Evolutionary conservation across 495 filamentous ascomycete genomes (phyloP).

Genomic region (Ascodesmis nigricans): DNA sequence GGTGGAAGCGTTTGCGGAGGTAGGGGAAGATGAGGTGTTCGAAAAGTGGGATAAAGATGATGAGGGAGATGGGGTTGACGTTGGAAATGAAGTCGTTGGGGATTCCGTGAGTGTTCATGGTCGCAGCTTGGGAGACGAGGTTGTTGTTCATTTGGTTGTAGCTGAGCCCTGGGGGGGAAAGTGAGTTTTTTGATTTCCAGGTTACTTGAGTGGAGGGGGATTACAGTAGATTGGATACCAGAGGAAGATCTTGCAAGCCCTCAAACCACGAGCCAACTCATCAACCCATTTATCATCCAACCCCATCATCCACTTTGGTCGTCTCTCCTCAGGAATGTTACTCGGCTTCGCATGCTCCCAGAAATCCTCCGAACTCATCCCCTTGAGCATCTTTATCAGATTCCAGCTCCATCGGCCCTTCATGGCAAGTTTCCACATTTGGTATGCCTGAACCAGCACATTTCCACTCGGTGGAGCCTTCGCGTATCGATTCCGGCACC

Average conservation of each 20-base stretch:
- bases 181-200: not conserved
- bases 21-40: constrained; percentile 46
- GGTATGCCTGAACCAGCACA: constrained; percentile 36
- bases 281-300: constrained; percentile 59
- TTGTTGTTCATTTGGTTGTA: constrained; percentile 37
- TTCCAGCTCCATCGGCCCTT: constrained; percentile 40
- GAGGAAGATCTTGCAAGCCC: constrained; percentile 45
- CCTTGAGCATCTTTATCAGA: no score
- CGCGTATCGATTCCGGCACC: constrained; percentile 38
- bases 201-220: not conserved
- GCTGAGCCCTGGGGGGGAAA: constrained; percentile 20
- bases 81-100: constrained; percentile 54
- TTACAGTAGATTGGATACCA: constrained; percentile 35
- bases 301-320: constrained; percentile 48
- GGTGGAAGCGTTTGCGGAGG: constrained; percentile 38
- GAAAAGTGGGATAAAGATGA: constrained; percentile 47
- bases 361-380: constrained; percentile 33
- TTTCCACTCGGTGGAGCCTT: constrained; percentile 37
- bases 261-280: constrained; percentile 43
- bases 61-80: constrained; percentile 53
- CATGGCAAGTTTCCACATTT: constrained; percentile 33
- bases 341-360: constrained; percentile 49
- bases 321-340: constrained; percentile 25
- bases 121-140: constrained; percentile 51
- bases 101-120: constrained; percentile 35